Conservation (phyloP, 2,329 filamentous ascomycete genomes). For the Colletotrichum filicis region DNA sequence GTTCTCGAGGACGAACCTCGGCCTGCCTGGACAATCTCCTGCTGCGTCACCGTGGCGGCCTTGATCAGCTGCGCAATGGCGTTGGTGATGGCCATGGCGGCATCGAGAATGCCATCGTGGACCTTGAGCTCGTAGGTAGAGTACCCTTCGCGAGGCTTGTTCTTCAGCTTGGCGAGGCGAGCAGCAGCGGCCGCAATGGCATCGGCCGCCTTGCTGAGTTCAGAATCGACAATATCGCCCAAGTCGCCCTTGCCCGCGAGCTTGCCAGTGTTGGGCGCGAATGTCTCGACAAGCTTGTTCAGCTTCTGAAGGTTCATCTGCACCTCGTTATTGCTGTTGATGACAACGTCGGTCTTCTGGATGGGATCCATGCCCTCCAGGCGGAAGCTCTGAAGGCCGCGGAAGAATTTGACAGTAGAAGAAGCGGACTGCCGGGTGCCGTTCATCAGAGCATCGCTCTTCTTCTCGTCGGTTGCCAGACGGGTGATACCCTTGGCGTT, state of each 20-base stretch:
- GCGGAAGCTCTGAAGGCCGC: slow-evolving; percentile 91
- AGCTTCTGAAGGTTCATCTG: slow-evolving; percentile 93
- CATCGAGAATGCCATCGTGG: slow-evolving; percentile 93
- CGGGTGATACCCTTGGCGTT: slow-evolving; percentile 96
- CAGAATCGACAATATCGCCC: slow-evolving; percentile 90
- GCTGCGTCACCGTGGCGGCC: slow-evolving; percentile 90
- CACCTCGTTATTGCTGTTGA: slow-evolving; percentile 97
- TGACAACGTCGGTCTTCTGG: slow-evolving; percentile 96
- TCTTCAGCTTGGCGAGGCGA: slow-evolving; percentile 89
- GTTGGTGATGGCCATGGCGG: slow-evolving; percentile 91
- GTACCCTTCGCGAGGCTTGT: slow-evolving; percentile 95
- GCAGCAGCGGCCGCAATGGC: slow-evolving; percentile 94
- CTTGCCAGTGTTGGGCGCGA: slow-evolving; percentile 88
- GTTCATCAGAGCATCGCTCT: slow-evolving; percentile 85
- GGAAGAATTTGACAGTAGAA: slow-evolving; percentile 94
- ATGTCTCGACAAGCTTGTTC: slow-evolving; percentile 91
- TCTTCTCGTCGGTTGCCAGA: slow-evolving; percentile 95
- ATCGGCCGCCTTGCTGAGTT: slow-evolving; percentile 92
- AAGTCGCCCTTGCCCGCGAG: slow-evolving; percentile 85
- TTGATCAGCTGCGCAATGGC: slow-evolving; percentile 96
- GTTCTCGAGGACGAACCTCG: slow-evolving; percentile 87
- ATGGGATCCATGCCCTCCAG: slow-evolving; percentile 89
- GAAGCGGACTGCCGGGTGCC: slow-evolving; percentile 86
- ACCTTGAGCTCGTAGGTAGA: slow-evolving; percentile 97
- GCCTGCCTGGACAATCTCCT: slow-evolving; percentile 96